Evolutionary conservation across 805 yeast genomes (phyloP), one percentile per base, ranked within the genome.

Genomic region (Vanderwaltozyma polyspora): DNA sequence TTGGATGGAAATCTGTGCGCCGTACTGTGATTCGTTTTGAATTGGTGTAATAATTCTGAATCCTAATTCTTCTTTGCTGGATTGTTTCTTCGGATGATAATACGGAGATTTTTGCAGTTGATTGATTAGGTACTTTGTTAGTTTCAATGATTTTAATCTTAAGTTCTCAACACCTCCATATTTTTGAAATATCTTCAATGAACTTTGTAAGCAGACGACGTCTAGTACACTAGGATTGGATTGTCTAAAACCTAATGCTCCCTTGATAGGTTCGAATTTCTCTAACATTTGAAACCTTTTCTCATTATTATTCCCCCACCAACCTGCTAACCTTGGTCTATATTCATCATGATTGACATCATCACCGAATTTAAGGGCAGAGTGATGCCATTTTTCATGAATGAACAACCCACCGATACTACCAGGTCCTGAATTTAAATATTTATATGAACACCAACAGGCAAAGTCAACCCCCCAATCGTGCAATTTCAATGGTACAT

Each of bases 401-500:
- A 87, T 78, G 48, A 74, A 87, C 16, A 84, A 67, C 1, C 95
- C 95, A 5, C 86, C 94, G 43, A 86, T 82, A 5, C 77, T 89
- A 30, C 97, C 97, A 0, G 97, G 95, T 0, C 97, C 97, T 3
- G 94, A 57, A 53, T 89, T 89, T 42, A 87, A 60, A 53, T 87
- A 87, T 55, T 87, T 87, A 65, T 87, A 87, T 4, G 93, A 76
- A 55, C 97, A 87, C 86, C 95, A 87, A 14, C 74, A 84, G 1
- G 96, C 97, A 63, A 87, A 86, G 57, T 87, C 97, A 4, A 83
- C 91, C 37, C 69, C 62, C 95, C 95, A 87, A 32, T 82, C 84
- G 53, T 87, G 96, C 34, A 87, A 60, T 32, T 68, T 47, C 34
- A 89, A 57, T 6, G 74, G 76, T 2, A 84, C 87, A 55, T 89